Evolutionary conservation across 2,329 filamentous ascomycete genomes (phyloP).

Genomic region (Aspergillus sp.): DNA sequence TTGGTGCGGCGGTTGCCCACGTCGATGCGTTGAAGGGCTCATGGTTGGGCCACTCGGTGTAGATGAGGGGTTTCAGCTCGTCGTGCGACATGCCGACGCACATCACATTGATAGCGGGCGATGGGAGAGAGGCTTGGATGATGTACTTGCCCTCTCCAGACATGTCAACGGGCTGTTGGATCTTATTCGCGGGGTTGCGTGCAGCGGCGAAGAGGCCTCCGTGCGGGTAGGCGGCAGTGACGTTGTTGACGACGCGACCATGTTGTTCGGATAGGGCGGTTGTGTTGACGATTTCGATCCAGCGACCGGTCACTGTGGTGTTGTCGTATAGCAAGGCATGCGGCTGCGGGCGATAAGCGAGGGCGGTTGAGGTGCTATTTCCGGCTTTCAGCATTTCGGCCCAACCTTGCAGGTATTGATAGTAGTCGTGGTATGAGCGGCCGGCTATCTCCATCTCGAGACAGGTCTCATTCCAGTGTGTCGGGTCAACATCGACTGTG

Average conservation of each 20-base stretch:
- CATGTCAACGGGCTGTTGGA: conserved; percentile 68
- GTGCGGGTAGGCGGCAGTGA: conserved; percentile 77
- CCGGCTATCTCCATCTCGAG: conserved; percentile 70
- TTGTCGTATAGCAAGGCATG: conserved; percentile 70
- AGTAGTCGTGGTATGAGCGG: conserved; percentile 67
- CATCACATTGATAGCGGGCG: conserved; percentile 70
- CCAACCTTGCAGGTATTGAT: conserved; percentile 63
- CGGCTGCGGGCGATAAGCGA: conserved; percentile 58
- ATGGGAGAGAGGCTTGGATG: conserved; percentile 68
- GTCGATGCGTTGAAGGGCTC: conserved; percentile 30
- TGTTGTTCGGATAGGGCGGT: conserved; percentile 52
- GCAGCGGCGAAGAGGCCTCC: conserved; percentile 67
- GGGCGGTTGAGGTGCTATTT: conserved; percentile 43
- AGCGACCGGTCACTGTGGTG: conserved; percentile 68
- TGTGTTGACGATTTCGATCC: conserved; percentile 65
- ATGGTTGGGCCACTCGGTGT: conserved; percentile 58
- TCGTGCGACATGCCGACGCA: conserved; percentile 65
- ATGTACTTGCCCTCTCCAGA: conserved; percentile 69
- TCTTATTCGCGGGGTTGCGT: conserved; percentile 60
- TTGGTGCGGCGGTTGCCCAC: conserved; percentile 30
- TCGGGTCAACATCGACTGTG: conserved; percentile 41
- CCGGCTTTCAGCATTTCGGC: conserved; percentile 47
- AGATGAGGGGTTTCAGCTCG: conserved; percentile 67
- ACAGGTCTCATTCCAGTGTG: conserved; percentile 57
- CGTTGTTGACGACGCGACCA: conserved; percentile 68